Base-by-base conservation (phyloP, 2,329 filamentous ascomycete genomes). In the Aureobasidium lini region DNA sequence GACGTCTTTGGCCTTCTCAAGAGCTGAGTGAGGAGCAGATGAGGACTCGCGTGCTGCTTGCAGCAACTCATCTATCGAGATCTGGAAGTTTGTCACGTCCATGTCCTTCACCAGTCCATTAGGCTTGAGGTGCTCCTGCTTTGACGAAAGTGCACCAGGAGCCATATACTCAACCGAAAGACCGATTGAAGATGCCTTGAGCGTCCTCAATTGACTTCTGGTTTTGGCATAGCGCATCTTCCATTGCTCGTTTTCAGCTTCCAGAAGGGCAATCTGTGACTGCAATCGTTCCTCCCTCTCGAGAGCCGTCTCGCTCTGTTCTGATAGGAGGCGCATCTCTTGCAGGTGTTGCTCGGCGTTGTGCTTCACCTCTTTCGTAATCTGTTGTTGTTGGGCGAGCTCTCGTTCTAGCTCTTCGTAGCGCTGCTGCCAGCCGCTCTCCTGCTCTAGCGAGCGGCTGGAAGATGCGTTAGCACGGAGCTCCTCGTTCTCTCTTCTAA, bases 21-120 rank as follows among this genome's bases (percentile, higher is more conserved):
- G 85, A 36, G 94, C 86, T 64, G 83, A 83, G 10, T 57, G 15
- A 7, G 32, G 34, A 47, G 87, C 82, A 0, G 90, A 84, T 56
- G 88, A 83, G n/a, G 88, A 84, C 36, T 81, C 80, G 52, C 92
- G 85, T 16, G 91, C 90, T 42, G 81, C 83, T 64, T 87, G 87
- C 37, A 99, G 79, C 40, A 97, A 80, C 67, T 97, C 93, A 69
- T 99, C 93, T 62, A 99, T 89, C 23, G 91, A 84, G 62, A 97
- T 87, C 72, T 99, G 94, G 77, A 96, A 97, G 69, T 90, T 92
- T 53, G 93, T 96, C 64, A 99, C 85, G 70, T 96, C 89, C 11
- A 96, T 83, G 72, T 96, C 94, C 74, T 89, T 92, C 66, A 99
- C 85, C 23, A 94, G 72, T 6, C 94, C 94, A 39, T 53, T 40